Evolutionary conservation across 768 basidiomycete genomes (phyloP).

Genomic region (Lentinula guzmanii): DNA sequence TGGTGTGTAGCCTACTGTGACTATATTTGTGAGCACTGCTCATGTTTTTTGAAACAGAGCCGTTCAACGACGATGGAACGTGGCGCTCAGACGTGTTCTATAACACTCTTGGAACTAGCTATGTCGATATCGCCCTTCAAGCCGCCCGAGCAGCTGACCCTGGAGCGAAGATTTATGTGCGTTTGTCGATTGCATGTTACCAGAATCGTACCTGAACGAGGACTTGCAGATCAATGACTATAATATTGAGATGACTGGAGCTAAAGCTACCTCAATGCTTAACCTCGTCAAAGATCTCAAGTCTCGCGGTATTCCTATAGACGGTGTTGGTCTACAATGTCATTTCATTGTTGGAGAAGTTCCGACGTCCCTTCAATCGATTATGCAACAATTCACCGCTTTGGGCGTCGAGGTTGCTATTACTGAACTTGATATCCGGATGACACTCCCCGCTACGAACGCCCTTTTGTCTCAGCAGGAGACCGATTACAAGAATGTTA

Average conservation of each 20-base stretch:
- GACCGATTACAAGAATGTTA: slow-evolving; percentile 41
- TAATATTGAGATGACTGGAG: slow-evolving; percentile 34
- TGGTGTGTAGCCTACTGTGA: slow-evolving; percentile 17
- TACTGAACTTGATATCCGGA: slow-evolving; percentile 64
- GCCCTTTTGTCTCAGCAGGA: slow-evolving; percentile 48
- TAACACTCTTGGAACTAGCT: slow-evolving; percentile 41
- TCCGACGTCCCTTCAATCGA: slow-evolving; percentile 36
- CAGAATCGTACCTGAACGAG: not conserved
- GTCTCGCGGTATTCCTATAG: slow-evolving; percentile 42
- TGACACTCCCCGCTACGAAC: slow-evolving; percentile 45
- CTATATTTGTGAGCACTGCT: not conserved
- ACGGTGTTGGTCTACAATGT: slow-evolving; percentile 56
- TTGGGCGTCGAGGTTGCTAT: slow-evolving; percentile 65
- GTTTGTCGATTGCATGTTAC: slow-evolving; percentile 3
- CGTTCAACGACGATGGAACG: slow-evolving; percentile 58
- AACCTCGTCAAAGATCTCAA: slow-evolving; percentile 45
- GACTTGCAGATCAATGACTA: slow-evolving; percentile 13
- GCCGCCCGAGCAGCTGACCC: slow-evolving; percentile 52
- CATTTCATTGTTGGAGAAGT: slow-evolving; percentile 58
- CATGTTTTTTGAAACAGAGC: slow-evolving; percentile 23
- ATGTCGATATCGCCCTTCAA: slow-evolving; percentile 44
- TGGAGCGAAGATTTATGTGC: slow-evolving; percentile 48
- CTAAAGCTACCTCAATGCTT: slow-evolving; percentile 51
- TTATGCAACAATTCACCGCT: slow-evolving; percentile 46
- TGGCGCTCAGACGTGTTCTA: slow-evolving; percentile 49